Evolutionary conservation across 768 basidiomycete genomes (phyloP), one percentile per base, ranked within the genome.

Genomic region (Boletus fagicola): DNA sequence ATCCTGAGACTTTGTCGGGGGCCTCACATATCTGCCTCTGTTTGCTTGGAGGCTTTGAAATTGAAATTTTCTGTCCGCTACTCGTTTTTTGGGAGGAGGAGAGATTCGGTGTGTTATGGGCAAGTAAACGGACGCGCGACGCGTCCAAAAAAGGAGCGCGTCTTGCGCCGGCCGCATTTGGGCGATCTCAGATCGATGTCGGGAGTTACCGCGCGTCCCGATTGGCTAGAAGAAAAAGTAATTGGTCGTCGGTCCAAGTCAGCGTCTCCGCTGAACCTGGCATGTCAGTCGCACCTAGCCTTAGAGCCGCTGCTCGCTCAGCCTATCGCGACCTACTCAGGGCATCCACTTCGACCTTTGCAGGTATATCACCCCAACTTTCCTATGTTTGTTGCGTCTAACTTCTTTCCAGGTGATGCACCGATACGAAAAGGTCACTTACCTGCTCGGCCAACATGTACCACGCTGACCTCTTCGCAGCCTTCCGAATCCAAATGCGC

Each of bases 321-420:
- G 87, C 87, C 16, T 94, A 94, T 65, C 82, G 91, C 35, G 76
- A 82, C 63, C 73, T 92, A 5, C 83, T 85, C 61, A 79, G 90
- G 42, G 85, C 89, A 0, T 82, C 89, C 2, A 70, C 82, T 7
- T 66, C 73, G 12, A 91, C 89, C 0, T 94, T 94, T 67, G 53
- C 78, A 56, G 90, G 88, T 82, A 64, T 36, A 67, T 67, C 5
- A 0, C 6, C 31, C 7, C 12, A 31, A 4, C 4, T 42, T 35
- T 59, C 18, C 30, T 5, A 20, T 18, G 4, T 26, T 47, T 13
- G 0, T 50, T 9, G 15, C 9, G 18, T 43, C 58, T 54, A 18
- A 65, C 54, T 33, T 31, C 39, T 45, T 40, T 40, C 40, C 46
- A 87, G 87, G 84, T 31, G 88, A 90, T 72, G 76, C 65, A 20